These are phyloP conservation scores for Myrmaecium sp. DNA, from an alignment of 2,329 filamentous ascomycete genomes.

Conservation along the genomic window DNA sequence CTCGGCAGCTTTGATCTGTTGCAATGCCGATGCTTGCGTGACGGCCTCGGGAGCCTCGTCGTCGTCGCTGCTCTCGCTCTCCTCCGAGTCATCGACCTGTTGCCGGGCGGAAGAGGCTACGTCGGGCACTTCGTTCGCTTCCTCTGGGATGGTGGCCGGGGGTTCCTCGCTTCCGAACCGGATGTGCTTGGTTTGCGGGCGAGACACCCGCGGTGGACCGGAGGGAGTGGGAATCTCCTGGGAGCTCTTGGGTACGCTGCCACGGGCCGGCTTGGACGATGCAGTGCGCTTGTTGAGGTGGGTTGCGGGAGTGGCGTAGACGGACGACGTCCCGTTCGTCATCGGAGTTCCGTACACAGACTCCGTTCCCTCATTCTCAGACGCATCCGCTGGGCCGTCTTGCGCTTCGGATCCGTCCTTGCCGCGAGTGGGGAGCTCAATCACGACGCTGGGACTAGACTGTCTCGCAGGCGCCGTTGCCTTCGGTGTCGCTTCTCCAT, in stretches of 20 bases:
- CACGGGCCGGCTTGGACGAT: constrained; percentile 2
- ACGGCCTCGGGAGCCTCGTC: constrained; percentile 23
- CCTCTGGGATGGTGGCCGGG: constrained; percentile 1
- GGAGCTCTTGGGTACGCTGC: too few relatives aligned
- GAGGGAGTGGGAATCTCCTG: constrained; percentile 1
- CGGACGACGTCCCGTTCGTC: constrained; percentile 2
- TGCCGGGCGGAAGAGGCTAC: constrained; percentile 2
- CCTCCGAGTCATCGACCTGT: constrained; percentile 11
- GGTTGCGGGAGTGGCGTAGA: constrained; percentile 5
- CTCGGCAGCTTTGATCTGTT: constrained; percentile 12
- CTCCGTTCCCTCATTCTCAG: not conserved
- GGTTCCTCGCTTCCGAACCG: constrained; percentile 22
- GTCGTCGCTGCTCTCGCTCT: constrained; percentile 12
- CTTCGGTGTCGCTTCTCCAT: not conserved
- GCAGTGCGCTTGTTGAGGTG: constrained; percentile 2
- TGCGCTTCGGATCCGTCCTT: not conserved
- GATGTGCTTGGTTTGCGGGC: constrained; percentile 8
- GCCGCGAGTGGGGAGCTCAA: not conserved
- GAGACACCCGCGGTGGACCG: too few relatives aligned
- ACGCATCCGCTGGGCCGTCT: not conserved
- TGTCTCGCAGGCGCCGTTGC: constrained; percentile 1
- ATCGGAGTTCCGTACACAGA: constrained; percentile 4
- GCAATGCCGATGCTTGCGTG: constrained; percentile 14
- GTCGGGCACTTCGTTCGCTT: constrained; percentile 1
- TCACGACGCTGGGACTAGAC: not conserved